These are phyloP conservation scores for Truncatella angustata DNA, from an alignment of 2,329 filamentous ascomycete genomes.

Conservation along the genomic window DNA sequence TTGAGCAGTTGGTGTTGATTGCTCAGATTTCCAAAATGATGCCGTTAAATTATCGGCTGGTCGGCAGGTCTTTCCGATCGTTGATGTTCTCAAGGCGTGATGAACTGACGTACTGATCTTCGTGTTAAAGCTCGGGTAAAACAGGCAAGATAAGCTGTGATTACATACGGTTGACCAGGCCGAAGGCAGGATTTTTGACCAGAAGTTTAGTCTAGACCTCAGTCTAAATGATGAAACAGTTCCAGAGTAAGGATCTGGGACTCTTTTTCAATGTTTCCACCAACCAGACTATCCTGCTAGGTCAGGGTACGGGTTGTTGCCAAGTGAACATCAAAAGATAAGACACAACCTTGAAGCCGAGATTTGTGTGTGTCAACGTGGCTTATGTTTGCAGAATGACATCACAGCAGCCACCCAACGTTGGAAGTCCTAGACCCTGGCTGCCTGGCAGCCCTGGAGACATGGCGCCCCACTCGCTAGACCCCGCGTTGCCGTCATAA, in stretches of 20 bases:
- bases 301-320: background rate
- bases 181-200: background rate
- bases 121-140: too few species aligned
- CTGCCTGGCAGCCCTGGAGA: too few species aligned
- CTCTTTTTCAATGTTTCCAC: background rate
- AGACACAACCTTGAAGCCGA: too few species aligned
- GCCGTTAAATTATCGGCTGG: too few species aligned
- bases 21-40: too few species aligned
- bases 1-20: too few species aligned
- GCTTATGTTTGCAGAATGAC: background rate
- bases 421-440: background rate
- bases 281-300: background rate
- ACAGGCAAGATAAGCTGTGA: too few species aligned
- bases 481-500: constrained; percentile 2
- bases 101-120: too few species aligned
- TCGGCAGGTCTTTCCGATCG: too few species aligned
- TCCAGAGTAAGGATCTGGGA: background rate
- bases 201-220: constrained; percentile 4
- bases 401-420: background rate
- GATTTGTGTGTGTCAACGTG: background rate
- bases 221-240: background rate
- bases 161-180: too few species aligned
- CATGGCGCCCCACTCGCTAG: background rate
- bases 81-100: too few species aligned
- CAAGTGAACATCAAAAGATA: background rate